A percentile compares a stretch with the other conserved stretches of the same genome.
These are phyloP conservation scores for Aegilops umbellulata DNA, from an alignment of 176 grass and related monocot genomes.

Conservation along the genomic window DNA sequence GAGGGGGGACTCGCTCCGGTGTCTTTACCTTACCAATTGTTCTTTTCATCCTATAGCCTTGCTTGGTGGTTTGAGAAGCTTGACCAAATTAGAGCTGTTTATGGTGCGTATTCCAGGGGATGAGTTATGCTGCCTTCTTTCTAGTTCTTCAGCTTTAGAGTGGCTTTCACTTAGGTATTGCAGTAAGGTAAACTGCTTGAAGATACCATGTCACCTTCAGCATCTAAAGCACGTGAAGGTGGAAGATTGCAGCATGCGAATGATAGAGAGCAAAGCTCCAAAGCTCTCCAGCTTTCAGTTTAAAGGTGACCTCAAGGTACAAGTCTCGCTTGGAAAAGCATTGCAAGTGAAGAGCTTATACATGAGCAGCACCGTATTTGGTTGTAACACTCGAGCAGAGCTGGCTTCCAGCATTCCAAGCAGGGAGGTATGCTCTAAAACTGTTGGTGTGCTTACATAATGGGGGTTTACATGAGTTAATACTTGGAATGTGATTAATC, in stretches of 20 bases:
- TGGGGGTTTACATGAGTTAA: neutral
- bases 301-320: neutral
- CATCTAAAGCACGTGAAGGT: neutral
- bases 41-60: neutral
- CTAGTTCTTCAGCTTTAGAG: neutral
- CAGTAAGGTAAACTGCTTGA: neutral
- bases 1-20: neutral
- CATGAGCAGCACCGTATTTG: neutral
- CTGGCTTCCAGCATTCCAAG: neutral
- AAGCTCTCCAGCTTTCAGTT: neutral
- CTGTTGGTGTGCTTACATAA: neutral
- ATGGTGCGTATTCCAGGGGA: neutral
- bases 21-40: neutral
- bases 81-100: neutral
- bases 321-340: neutral
- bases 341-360: neutral
- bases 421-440: slow-evolving; percentile 7
- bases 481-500: neutral
- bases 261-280: neutral
- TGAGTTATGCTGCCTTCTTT: neutral
- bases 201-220: slow-evolving; percentile 11
- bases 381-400: neutral
- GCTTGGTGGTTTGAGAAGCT: neutral
- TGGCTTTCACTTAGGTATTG: neutral
- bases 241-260: neutral